These are phyloP conservation scores for Colletotrichum camelliae DNA, from an alignment of 2,329 filamentous ascomycete genomes.

Conservation along the genomic window DNA sequence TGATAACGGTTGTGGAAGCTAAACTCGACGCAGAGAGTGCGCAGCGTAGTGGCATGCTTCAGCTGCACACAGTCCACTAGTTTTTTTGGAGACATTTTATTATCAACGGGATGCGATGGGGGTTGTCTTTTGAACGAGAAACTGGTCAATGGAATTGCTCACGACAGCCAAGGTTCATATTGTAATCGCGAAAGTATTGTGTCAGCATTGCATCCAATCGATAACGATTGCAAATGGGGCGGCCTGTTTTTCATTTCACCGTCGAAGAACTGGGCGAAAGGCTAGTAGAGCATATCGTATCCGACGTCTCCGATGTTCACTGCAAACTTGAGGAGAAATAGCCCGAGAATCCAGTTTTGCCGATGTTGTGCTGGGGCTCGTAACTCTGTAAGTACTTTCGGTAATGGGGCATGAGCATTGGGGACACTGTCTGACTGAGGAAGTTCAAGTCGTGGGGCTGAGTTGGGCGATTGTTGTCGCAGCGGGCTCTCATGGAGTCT, in stretches of 20 bases:
- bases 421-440: neutral
- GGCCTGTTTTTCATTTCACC: neutral
- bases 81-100: too few species aligned
- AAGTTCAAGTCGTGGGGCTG: neutral
- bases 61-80: too few species aligned
- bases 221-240: neutral
- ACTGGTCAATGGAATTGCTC: neutral
- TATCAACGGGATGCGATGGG: too few species aligned
- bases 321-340: neutral
- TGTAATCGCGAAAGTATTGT: neutral
- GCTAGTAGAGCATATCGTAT: neutral
- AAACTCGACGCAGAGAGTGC: too few species aligned
- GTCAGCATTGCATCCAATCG: neutral
- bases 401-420: neutral
- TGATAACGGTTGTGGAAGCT: too few species aligned
- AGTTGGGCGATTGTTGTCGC: neutral
- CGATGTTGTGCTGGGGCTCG: rapidly evolving
- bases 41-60: too few species aligned
- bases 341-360: neutral
- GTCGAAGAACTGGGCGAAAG: neutral
- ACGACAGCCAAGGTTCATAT: neutral
- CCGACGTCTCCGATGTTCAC: neutral
- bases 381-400: neutral
- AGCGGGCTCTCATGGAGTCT: neutral
- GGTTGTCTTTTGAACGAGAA: too few species aligned